phyloP scores from a whole-genome alignment of 169 alveolate genomes.

The Plasmodium chabaudi region DNA sequence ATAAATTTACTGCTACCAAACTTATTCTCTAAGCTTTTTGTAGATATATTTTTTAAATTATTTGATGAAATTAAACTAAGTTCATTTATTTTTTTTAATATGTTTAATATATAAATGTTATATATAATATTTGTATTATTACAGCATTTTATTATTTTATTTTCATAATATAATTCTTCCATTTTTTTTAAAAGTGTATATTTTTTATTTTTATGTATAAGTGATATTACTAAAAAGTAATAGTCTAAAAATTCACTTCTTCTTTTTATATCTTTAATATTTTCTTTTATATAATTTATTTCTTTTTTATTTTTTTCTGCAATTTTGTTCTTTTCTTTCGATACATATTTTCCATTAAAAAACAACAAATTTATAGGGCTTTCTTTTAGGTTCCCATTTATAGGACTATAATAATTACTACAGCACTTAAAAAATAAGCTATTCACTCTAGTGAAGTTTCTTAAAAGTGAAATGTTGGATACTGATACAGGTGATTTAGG shows the following conservation, averaged over 20 bases:
- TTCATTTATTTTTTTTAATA: conserved; percentile 43
- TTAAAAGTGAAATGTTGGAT: conserved; percentile 37
- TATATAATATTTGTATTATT: conserved; percentile 21
- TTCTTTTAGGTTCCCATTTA: not conserved
- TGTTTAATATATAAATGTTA: conserved; percentile 28
- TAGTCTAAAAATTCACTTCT: conserved; percentile 47
- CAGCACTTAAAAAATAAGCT: conserved; percentile 25
- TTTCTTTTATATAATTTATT: conserved; percentile 38
- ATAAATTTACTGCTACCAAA: conserved; percentile 43
- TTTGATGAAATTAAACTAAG: conserved; percentile 5
- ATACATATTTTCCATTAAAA: not conserved
- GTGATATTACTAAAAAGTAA: conserved; percentile 34
- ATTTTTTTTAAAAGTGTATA: conserved; percentile 58
- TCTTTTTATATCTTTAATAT: conserved; percentile 42
- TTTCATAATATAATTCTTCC: conserved; percentile 57
- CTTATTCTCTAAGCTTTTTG: conserved; percentile 38
- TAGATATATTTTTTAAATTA: conserved; percentile 5
- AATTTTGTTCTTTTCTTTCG: not conserved
- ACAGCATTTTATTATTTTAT: conserved; percentile 31
- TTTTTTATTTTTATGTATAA: conserved; percentile 38
- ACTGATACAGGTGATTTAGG: conserved; percentile 4
- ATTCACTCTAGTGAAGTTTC: conserved; percentile 62
- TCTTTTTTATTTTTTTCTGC: not conserved
- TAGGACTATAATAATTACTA: conserved; percentile 63
- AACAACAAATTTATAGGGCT: conserved; percentile 8